Conservation (phyloP, 148 eudicot species). For the Rhododendron williamsianum region DNA sequence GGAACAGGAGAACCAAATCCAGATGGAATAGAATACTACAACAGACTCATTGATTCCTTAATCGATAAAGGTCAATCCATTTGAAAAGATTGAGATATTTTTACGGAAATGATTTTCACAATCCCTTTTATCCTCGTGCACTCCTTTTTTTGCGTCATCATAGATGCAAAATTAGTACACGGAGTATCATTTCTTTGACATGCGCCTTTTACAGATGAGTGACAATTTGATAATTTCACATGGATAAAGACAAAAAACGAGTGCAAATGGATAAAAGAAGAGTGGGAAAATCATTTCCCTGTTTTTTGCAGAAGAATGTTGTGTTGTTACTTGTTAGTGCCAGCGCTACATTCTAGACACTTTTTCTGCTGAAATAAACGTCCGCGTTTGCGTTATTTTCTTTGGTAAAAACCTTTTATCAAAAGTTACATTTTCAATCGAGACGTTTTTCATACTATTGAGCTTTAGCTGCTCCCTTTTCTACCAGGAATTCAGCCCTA, state of each 20-base stretch:
- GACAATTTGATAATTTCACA: no score
- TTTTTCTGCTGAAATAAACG: not conserved
- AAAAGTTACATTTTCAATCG: not conserved
- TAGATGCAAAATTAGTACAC: not conserved
- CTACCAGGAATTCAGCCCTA: slow-evolving; percentile 81
- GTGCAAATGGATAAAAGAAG: no score
- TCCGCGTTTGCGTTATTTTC: not conserved
- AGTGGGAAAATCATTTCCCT: not conserved
- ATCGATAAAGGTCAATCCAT: slow-evolving; percentile 58
- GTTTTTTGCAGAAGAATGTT: not conserved
- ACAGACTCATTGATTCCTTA: slow-evolving; percentile 71
- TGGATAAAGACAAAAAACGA: no score
- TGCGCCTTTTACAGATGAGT: not conserved
- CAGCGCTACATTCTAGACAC: not conserved
- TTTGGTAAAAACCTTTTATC: not conserved
- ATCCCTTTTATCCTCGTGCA: not conserved
- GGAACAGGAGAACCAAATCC: slow-evolving; percentile 90
- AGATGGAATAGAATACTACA: slow-evolving; percentile 79
- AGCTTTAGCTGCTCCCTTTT: slow-evolving; percentile 6
- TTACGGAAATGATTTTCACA: not conserved
- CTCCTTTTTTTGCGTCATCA: not conserved
- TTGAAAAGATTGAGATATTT: not conserved
- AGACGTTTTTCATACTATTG: not conserved
- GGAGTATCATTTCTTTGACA: not conserved
- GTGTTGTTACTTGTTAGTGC: not conserved